Conservation (phyloP, 768 basidiomycete species). For the Candolleomyces eurysporus region DNA sequence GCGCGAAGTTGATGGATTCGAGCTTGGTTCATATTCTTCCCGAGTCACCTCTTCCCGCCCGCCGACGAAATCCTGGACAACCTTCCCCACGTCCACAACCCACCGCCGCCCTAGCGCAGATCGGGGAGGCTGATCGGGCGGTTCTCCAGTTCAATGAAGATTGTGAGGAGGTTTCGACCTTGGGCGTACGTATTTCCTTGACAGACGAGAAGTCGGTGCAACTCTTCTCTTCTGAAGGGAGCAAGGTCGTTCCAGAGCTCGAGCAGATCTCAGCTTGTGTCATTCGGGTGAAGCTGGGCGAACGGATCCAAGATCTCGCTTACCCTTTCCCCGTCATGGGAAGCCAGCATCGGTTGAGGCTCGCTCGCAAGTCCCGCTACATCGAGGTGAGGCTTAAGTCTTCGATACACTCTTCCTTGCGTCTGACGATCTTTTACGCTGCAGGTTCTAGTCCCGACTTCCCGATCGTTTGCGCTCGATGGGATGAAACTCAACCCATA, state of each 20-base stretch:
- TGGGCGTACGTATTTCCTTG: conserved; percentile 15
- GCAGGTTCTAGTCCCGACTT: conserved; percentile 25
- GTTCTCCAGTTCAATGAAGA: conserved; percentile 23
- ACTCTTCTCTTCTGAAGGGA: conserved; percentile 11
- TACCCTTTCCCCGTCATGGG: conserved; percentile 14
- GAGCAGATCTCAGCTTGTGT: conserved; percentile 9
- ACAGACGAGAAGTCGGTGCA: conserved; percentile 12
- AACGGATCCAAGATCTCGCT: conserved; percentile 5
- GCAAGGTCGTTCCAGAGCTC: conserved; percentile 15
- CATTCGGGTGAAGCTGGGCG: conserved; percentile 8
- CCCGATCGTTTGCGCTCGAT: conserved; percentile 1
- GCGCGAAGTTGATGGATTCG: conserved; percentile 24
- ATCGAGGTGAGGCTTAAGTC: conserved; percentile 33
- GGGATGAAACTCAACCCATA: conserved; percentile 14
- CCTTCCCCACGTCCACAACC: conserved; percentile 3
- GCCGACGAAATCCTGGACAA: conserved; percentile 14
- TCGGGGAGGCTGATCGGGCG: conserved; percentile 17
- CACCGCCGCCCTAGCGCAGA: conserved; percentile 2
- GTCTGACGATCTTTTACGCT: conserved; percentile 17
- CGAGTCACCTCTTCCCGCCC: conserved; percentile 12
- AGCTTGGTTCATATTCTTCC: conserved; percentile 28
- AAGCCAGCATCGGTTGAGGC: conserved; percentile 24
- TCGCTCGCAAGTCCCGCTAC: conserved; percentile 56
- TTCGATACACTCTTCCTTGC: conserved; percentile 8
- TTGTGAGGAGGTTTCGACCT: conserved; percentile 19